Conservation (phyloP, 371 early-diverging fungal genomes). For the Nematocida minor region DNA sequence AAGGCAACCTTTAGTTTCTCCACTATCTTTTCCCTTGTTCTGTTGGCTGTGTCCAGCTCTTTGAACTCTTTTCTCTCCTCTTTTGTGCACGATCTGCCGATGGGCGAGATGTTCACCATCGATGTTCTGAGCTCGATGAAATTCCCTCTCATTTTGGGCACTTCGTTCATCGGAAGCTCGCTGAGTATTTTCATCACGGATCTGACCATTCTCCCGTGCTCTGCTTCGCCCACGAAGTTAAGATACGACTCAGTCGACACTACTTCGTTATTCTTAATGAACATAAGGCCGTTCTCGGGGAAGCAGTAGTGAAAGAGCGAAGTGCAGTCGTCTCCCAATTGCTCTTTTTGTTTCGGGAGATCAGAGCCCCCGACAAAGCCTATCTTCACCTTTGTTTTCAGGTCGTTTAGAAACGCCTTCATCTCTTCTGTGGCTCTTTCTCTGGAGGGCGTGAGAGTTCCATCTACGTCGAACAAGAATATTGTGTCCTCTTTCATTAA, state of each 20-base stretch:
- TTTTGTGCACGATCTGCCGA: constrained; percentile 88
- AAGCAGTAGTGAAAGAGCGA: constrained; percentile 89
- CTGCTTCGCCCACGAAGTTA: constrained; percentile 83
- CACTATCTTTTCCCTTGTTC: constrained; percentile 71
- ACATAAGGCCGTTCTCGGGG: constrained; percentile 95
- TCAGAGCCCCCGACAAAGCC: constrained; percentile 99
- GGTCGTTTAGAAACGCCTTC: constrained; percentile 70
- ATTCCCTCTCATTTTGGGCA: constrained; percentile 73
- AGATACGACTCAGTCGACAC: constrained; percentile 74
- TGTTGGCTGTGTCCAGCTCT: constrained; percentile 73
- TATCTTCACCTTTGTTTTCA: constrained; percentile 79
- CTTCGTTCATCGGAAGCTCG: constrained; percentile 67
- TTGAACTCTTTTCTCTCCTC: constrained; percentile 86
- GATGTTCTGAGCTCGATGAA: constrained; percentile 97
- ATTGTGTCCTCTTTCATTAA: constrained; percentile 37
- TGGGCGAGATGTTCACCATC: constrained; percentile 96
- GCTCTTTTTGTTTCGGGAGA: constrained; percentile 88
- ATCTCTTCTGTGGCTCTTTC: constrained; percentile 71
- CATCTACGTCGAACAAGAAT: constrained; percentile 95
- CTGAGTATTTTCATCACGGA: constrained; percentile 84
- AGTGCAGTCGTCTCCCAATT: constrained; percentile 79
- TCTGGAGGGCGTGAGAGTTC: constrained; percentile 83
- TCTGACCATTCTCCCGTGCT: constrained; percentile 82
- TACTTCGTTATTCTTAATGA: constrained; percentile 73
- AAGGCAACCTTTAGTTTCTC: constrained; percentile 75